A percentile compares a stretch with the other conserved stretches of the same genome.
Evolutionary conservation across 441 rosid species (phyloP).

Genomic region (Populus hybrid): DNA sequence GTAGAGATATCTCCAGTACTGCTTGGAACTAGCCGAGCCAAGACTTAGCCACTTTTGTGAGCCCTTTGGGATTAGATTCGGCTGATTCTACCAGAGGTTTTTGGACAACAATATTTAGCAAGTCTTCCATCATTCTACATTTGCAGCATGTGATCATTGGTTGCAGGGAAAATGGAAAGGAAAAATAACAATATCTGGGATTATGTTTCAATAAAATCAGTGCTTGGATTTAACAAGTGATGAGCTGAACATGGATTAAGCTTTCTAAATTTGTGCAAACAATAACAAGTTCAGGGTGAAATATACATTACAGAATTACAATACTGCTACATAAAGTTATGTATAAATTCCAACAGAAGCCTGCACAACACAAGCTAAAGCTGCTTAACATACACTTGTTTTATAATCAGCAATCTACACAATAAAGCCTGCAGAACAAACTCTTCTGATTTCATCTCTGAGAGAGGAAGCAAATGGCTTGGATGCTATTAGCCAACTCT

Average conservation of each 20-base stretch:
- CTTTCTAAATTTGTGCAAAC: neutral
- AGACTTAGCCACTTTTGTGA: neutral
- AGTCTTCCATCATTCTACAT: neutral
- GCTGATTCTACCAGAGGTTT: neutral
- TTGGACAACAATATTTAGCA: neutral
- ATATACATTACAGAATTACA: neutral
- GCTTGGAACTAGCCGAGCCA: neutral
- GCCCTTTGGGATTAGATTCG: neutral
- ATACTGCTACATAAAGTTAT: neutral
- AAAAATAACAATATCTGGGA: neutral
- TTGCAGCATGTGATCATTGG: neutral
- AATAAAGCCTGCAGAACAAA: neutral
- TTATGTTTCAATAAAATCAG: neutral
- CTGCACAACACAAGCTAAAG: slow-evolving; percentile 4
- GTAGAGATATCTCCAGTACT: neutral
- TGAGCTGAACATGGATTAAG: neutral
- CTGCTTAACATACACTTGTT: neutral
- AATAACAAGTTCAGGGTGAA: neutral
- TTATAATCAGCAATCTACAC: neutral
- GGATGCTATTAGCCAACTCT: neutral
- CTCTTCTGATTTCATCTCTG: slow-evolving; percentile 11
- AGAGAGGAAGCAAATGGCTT: neutral
- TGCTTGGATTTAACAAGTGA: neutral
- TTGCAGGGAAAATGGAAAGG: neutral
- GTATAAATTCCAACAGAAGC: neutral